These are phyloP conservation scores for Puccinia novopanici DNA, from an alignment of 1,284 basidiomycete species.

Conservation along the genomic window DNA sequence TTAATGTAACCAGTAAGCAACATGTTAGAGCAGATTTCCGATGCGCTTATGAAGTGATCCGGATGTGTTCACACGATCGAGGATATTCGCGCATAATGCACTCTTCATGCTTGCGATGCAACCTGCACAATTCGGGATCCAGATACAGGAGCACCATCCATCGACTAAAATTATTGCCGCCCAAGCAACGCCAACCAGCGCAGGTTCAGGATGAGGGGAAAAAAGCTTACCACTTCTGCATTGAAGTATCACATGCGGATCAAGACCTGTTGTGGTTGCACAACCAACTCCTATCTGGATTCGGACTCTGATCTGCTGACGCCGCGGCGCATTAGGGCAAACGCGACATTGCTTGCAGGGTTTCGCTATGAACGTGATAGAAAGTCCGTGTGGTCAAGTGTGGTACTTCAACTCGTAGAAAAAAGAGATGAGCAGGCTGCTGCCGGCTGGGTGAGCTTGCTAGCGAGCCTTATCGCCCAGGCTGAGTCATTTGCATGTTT, in stretches of 20 bases:
- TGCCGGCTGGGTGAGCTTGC: not conserved
- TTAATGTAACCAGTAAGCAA: too few species aligned
- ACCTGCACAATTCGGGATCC: not conserved
- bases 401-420: not conserved
- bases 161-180: not conserved
- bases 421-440: not conserved
- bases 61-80: not conserved
- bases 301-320: not conserved
- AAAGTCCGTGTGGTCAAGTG: not conserved
- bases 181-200: not conserved
- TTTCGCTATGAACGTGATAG: not conserved
- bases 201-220: not conserved
- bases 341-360: not conserved
- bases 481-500: not conserved
- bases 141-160: not conserved
- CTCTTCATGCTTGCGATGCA: not conserved
- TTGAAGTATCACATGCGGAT: not conserved
- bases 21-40: too few species aligned
- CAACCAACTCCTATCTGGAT: not conserved
- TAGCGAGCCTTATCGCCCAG: not conserved
- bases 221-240: not conserved
- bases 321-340: not conserved
- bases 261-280: not conserved
- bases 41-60: too few species aligned
- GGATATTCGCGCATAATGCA: not conserved